Evolutionary conservation across 768 basidiomycete species (phyloP).

Genomic region (Lyophyllum semitale): DNA sequence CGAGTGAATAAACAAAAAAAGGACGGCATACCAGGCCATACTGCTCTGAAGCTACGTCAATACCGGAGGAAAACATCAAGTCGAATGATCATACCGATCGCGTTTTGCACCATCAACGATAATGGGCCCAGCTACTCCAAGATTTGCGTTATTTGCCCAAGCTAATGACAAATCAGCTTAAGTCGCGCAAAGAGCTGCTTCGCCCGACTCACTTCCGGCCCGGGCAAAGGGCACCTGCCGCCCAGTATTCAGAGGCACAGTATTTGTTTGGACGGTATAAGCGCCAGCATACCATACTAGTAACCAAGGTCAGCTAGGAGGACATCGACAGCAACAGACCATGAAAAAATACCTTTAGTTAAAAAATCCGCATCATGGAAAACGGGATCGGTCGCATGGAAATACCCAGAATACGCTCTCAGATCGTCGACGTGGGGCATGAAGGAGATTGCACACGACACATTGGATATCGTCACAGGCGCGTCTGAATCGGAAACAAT

Average conservation of each 20-base stretch:
- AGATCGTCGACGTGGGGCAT: slow-evolving; percentile 53
- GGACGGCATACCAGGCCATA: slow-evolving; percentile 49
- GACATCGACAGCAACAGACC: neutral
- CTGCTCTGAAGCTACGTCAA: slow-evolving; percentile 37
- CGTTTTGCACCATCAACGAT: slow-evolving; percentile 65
- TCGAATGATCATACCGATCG: slow-evolving; percentile 45
- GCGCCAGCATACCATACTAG: slow-evolving; percentile 62
- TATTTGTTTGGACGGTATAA: slow-evolving; percentile 63
- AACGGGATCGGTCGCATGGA: slow-evolving; percentile 44
- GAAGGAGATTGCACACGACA: slow-evolving; percentile 53
- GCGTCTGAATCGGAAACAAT: slow-evolving; percentile 38
- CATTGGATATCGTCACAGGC: slow-evolving; percentile 44
- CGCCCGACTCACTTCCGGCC: slow-evolving; percentile 36
- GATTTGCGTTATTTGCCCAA: slow-evolving; percentile 56
- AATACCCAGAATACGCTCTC: slow-evolving; percentile 41
- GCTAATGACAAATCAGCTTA: slow-evolving; percentile 24
- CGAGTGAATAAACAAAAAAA: neutral
- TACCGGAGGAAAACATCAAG: no score
- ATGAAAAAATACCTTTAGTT: slow-evolving; percentile 46
- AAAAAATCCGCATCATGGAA: slow-evolving; percentile 50
- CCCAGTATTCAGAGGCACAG: slow-evolving; percentile 51
- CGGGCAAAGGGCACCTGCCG: slow-evolving; percentile 48
- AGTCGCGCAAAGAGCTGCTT: slow-evolving; percentile 22
- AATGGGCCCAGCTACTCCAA: slow-evolving; percentile 59
- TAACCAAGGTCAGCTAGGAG: neutral